A percentile compares a stretch with the other conserved stretches of the same genome.
These are phyloP conservation scores for Rubus idaeus DNA, from an alignment of 306 rosid species.

Conservation along the genomic window DNA sequence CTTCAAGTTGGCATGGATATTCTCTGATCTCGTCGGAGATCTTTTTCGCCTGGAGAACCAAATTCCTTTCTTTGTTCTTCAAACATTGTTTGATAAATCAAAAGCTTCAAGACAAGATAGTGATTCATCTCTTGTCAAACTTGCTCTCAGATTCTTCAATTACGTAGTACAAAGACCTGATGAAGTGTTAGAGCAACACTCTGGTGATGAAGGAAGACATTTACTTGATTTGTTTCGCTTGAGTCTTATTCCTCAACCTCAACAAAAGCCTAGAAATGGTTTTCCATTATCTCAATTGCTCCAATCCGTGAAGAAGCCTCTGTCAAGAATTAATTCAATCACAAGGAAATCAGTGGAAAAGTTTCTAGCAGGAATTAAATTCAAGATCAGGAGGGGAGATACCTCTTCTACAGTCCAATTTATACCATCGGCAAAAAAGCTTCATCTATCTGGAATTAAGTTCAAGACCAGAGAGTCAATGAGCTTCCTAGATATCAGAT, in stretches of 20 bases:
- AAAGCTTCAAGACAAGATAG: not conserved
- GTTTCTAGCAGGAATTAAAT: too few relatives aligned
- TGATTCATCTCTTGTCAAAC: slow-evolving; percentile 5
- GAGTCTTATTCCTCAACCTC: slow-evolving; percentile 25
- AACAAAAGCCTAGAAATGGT: too few relatives aligned
- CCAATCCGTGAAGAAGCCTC: too few relatives aligned
- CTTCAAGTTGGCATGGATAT: slow-evolving; percentile 22
- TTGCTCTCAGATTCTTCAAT: slow-evolving; percentile 52
- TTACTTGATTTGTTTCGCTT: slow-evolving; percentile 50
- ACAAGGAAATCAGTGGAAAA: too few relatives aligned
- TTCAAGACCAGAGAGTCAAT: slow-evolving; percentile 12
- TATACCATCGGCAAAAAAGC: slow-evolving; percentile 31
- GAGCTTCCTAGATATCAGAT: slow-evolving; percentile 36
- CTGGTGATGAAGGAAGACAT: slow-evolving; percentile 20
- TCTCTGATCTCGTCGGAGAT: slow-evolving; percentile 43
- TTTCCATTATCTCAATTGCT: too few relatives aligned
- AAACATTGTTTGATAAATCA: slow-evolving; percentile 34
- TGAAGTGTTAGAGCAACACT: not conserved
- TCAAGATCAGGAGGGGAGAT: not conserved
- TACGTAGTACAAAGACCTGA: slow-evolving; percentile 25
- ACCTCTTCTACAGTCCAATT: not conserved
- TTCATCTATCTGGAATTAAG: slow-evolving; percentile 44
- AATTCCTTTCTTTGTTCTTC: slow-evolving; percentile 34
- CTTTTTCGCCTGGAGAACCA: slow-evolving; percentile 47
- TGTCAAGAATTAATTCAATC: too few relatives aligned